Conservation (phyloP, 192 early-diverging fungal genomes). For the Podila minutissima region DNA sequence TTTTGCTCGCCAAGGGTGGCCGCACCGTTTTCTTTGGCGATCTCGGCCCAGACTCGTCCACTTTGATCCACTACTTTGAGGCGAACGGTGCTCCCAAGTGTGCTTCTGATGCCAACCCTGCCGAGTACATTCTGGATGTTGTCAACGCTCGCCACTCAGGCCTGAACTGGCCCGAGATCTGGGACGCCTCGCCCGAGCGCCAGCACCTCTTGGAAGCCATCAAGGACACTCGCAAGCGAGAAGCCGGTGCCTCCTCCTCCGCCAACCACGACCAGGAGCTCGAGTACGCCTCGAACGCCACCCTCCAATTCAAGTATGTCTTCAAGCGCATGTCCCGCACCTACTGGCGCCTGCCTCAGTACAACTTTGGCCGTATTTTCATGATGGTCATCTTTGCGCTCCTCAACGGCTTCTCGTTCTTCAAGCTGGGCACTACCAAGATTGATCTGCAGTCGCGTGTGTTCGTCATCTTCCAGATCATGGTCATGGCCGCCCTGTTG, state of each 20-base stretch:
- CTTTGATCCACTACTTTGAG: conserved; percentile 80
- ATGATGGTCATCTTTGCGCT: conserved; percentile 70
- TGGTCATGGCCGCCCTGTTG: conserved; percentile 72
- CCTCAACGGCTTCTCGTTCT: conserved; percentile 81
- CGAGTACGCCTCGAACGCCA: conserved; percentile 58
- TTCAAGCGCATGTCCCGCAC: conserved; percentile 68
- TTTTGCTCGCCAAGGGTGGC: conserved; percentile 84
- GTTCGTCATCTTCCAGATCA: conserved; percentile 76
- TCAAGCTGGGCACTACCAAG: conserved; percentile 62
- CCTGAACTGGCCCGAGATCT: conserved; percentile 79
- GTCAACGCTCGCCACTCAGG: conserved; percentile 70
- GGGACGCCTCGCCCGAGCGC: conserved; percentile 68
- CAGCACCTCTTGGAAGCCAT: conserved; percentile 59
- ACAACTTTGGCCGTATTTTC: conserved; percentile 76
- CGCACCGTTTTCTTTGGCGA: conserved; percentile 85
- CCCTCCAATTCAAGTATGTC: conserved; percentile 68
- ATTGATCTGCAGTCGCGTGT: conserved; percentile 72
- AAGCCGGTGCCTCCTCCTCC: not conserved
- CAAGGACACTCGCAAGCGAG: conserved; percentile 53
- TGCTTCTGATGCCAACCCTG: conserved; percentile 75
- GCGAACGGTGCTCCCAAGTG: conserved; percentile 74
- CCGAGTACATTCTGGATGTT: conserved; percentile 88
- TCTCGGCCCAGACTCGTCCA: conserved; percentile 70
- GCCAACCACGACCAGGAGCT: conserved; percentile 18
- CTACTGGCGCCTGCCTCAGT: conserved; percentile 79